A percentile compares a stretch with the other conserved stretches of the same genome.
These are phyloP conservation scores for Scenedesmus sp. DNA, from an alignment of 163 green algal genomes.

Conservation along the genomic window DNA sequence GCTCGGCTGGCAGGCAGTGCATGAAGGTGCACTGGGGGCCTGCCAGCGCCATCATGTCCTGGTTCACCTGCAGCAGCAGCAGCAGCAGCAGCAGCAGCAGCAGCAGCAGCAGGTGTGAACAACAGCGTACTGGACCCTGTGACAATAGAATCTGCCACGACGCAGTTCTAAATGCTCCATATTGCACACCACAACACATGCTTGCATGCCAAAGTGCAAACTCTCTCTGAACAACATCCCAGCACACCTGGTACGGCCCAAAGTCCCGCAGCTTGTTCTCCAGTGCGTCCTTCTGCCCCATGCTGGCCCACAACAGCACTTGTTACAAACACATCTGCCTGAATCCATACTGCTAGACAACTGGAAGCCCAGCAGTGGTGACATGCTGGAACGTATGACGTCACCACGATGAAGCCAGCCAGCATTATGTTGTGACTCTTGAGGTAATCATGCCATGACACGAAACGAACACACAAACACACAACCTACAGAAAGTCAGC, in stretches of 20 bases:
- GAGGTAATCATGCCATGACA: neutral
- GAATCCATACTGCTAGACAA: too few species aligned
- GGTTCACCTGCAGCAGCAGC: conserved; percentile 82
- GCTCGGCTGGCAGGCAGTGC: conserved; percentile 98
- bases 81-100: neutral
- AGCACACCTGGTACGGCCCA: conserved; percentile 88
- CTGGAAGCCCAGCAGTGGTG: too few species aligned
- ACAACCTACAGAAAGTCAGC: neutral
- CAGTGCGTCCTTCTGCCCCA: conserved; percentile 99
- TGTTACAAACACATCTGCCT: too few species aligned
- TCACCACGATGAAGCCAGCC: too few species aligned
- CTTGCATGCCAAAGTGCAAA: too few species aligned
- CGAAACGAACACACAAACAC: too few species aligned
- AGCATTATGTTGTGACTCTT: too few species aligned
- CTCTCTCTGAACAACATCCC: too few species aligned
- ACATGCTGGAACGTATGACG: too few species aligned
- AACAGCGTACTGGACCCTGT: neutral
- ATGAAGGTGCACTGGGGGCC: conserved; percentile 94
- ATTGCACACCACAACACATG: too few species aligned
- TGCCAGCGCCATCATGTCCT: conserved; percentile 90
- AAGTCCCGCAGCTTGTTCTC: conserved; percentile 88
- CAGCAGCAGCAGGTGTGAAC: neutral
- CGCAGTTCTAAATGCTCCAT: neutral
- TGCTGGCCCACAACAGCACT: conserved; percentile 92
- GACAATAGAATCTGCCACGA: neutral